Evolutionary conservation across 176 grass and related monocot genomes (phyloP), one percentile per base, ranked within the genome.

Genomic region (Carex myosuroides): DNA sequence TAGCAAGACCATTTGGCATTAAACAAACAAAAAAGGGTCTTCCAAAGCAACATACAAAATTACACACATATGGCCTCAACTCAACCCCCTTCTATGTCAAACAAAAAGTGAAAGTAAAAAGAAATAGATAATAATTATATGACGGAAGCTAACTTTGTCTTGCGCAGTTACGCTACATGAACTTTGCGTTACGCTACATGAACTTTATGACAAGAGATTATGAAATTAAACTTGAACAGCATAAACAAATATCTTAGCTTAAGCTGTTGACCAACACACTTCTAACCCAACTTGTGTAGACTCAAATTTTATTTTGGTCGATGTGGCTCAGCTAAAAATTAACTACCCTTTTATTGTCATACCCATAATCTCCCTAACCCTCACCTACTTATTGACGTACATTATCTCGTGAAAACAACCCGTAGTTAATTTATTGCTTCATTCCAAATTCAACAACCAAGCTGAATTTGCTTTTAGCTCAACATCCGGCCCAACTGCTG

Each of bases 281-380:
- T 74, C 70, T 74, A 74, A 74, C 70, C n/a, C 73, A 24, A 77
- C 48, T 32, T 57, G 72, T 29, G 50, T 46, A 14, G 6, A 78
- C 26, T 56, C 26, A 56, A 26, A 46, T 41, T 26, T 57, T 16
- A 75, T 53, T 75, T 52, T 56, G 73, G 73, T 78, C 55, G 70
- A 54, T 83, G 21, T 69, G 80, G 80, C 80, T 83, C 62, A 83
- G 61, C 80, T 83, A 66, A 83, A 83, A 82, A 53, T 24, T 5
- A 83, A 63, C 64, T 66, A 63, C 80, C 60, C 16, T 55, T 83
- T 13, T 30, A 30, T 16, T 68, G 32, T 69, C 80, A n/a, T 12
- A 83, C 42, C 80, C 80, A 55, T 3, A 64, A 68, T 62, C 32
- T 46, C 41, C 42, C 80, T 69, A 83, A 83, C 39, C 52, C 35